A percentile compares a stretch with the other conserved stretches of the same genome.
Evolutionary conservation across 345 rosid genomes (phyloP).

Genomic region (Eucalyptus globulus): DNA sequence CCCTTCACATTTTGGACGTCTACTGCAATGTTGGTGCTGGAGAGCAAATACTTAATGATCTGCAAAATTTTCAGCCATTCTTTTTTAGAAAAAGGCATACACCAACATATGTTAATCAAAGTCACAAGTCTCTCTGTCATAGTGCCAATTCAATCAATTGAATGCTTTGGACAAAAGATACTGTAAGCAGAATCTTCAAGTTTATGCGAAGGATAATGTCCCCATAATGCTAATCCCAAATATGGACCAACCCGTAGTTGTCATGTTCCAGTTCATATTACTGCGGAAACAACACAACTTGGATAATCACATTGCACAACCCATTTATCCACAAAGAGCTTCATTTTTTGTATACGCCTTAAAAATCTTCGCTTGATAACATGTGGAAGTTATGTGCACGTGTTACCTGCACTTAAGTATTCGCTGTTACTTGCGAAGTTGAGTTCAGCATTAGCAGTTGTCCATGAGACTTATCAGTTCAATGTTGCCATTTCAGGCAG

Average conservation of each 20-base stretch:
- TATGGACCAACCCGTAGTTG: neutral
- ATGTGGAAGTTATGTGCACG: neutral
- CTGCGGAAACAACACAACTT: neutral
- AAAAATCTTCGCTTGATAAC: neutral
- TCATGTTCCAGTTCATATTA: neutral
- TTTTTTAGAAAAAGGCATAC: neutral
- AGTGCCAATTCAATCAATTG: neutral
- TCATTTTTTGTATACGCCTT: neutral
- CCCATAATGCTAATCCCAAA: neutral
- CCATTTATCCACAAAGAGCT: neutral
- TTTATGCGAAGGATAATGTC: neutral
- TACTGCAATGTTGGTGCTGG: neutral
- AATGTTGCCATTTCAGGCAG: neutral
- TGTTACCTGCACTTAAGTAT: neutral
- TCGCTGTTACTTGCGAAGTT: neutral
- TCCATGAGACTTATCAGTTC: neutral
- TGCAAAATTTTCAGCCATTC: neutral
- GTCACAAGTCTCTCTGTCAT: neutral
- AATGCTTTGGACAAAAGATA: neutral
- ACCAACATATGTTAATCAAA: neutral
- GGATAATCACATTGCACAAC: neutral
- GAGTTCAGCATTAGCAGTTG: neutral
- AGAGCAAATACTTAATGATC: conserved; percentile 2
- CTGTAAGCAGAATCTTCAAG: neutral
- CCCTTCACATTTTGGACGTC: conserved; percentile 4